Base-by-base conservation (phyloP, 148 eudicot genomes). In the Polygonum aviculare region DNA sequence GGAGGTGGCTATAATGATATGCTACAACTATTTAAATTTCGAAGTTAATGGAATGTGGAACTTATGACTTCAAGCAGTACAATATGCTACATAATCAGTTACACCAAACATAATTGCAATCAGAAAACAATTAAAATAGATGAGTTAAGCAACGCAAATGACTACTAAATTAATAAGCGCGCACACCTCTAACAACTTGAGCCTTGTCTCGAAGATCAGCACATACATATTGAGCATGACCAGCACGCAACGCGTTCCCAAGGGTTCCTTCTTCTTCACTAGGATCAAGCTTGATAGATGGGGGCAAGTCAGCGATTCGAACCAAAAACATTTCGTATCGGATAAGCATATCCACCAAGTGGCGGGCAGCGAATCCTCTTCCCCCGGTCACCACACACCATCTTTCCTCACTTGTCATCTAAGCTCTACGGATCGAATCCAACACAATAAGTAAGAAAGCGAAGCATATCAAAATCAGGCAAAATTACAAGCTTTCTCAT, bases 321-420 rank as follows among this genome's bases (percentile, higher is more conserved):
- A 72, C 75, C 10, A 19, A 72, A 48, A 72, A 72, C 75, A 72
- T 72, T 48, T 72, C 75, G 21, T 26, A 19, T 72, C 52, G 75
- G 16, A 72, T 72, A 48, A 72, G 75, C 75, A 72, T 72, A 48
- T 72, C 75, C 31, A 72, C 75, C 75, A 72, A 72, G 38, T 72
- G 75, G 52, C 75, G 50, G 33, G 75, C 75, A 2, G 75, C 75
- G 45, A 72, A 72, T 72, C 75, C 75, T 72, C 75, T 72, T 44
- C 75, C 75, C 16, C 75, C 75, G 44, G 50, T 72, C 19, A 72
- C 75, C 75, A 72, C 75, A 72, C 75, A 72, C 75, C 75, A 72
- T 72, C 52, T 72, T 72, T 44, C 52, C 45, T 48, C 75, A 72
- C 51, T 72, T 35, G 75, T 31, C 75, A 72, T 72, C 15, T 72